phyloP scores from a whole-genome alignment of 2,329 filamentous ascomycete genomes.

The Neobulgaria alba region DNA sequence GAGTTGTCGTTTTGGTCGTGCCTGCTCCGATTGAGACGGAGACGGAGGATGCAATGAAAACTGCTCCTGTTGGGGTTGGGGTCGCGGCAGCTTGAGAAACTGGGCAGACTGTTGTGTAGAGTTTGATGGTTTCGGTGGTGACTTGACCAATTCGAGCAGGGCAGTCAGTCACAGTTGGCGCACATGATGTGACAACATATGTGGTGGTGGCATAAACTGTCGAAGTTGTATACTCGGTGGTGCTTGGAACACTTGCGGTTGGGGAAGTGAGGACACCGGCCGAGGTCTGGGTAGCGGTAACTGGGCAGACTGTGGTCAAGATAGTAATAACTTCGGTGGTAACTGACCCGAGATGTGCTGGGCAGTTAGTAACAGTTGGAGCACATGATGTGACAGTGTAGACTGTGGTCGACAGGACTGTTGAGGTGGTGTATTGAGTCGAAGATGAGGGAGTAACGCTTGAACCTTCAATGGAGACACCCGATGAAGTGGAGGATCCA shows the following conservation, averaged over 20 bases:
- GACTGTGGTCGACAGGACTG: conserved; percentile 41
- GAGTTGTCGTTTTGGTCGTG: background rate
- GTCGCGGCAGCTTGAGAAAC: conserved; percentile 7
- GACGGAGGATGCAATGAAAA: background rate
- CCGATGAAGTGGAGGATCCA: background rate
- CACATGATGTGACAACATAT: conserved; percentile 44
- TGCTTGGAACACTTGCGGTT: conserved; percentile 1
- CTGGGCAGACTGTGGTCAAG: conserved; percentile 33
- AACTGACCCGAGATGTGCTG: conserved; percentile 26
- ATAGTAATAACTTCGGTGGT: conserved; percentile 31
- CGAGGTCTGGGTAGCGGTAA: conserved; percentile 25
- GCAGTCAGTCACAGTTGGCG: conserved; percentile 40
- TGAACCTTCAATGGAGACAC: background rate
- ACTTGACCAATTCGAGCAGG: conserved; percentile 34
- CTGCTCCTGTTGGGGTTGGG: background rate
- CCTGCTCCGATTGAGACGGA: background rate
- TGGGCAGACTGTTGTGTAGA: conserved; percentile 35
- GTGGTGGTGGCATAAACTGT: conserved; percentile 43
- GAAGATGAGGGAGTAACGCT: conserved; percentile 2
- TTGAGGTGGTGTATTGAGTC: conserved; percentile 18
- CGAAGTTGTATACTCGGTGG: conserved; percentile 28
- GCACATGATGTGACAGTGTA: conserved; percentile 44
- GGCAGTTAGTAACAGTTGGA: conserved; percentile 42
- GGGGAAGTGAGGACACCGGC: conserved; percentile 2
- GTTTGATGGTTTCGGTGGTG: conserved; percentile 33